These are phyloP conservation scores for Yarrowia sp. DNA, from an alignment of 805 yeast genomes.

Conservation along the genomic window DNA sequence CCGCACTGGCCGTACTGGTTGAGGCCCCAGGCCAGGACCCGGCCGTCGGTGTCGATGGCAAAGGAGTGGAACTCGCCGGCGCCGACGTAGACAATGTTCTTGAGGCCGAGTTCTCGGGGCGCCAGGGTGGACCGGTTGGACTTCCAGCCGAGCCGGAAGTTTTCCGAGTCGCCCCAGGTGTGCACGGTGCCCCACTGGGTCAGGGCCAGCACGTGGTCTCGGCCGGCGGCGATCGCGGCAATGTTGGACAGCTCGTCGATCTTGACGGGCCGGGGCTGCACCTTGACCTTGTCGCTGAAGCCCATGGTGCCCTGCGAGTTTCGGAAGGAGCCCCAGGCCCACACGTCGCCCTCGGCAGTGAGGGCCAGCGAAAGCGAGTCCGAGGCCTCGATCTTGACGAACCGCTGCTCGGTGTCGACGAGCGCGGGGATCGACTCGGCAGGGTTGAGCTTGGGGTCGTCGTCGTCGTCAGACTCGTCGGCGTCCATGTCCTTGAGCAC, in stretches of 20 bases:
- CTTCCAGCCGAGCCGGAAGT: constrained; percentile 87
- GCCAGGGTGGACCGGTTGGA: constrained; percentile 55
- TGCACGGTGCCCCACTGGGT: constrained; percentile 85
- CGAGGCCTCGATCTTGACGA: constrained; percentile 87
- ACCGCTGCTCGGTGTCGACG: constrained; percentile 64
- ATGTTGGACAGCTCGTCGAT: constrained; percentile 68
- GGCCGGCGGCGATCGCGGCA: constrained; percentile 87
- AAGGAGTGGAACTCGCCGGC: constrained; percentile 96
- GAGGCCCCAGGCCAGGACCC: constrained; percentile 89
- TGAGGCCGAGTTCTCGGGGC: constrained; percentile 81
- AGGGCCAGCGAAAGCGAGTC: constrained; percentile 88
- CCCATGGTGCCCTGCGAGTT: constrained; percentile 82
- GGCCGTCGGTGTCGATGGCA: constrained; percentile 78
- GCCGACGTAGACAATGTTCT: constrained; percentile 78
- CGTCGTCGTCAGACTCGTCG: constrained; percentile 65
- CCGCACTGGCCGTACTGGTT: constrained; percentile 98
- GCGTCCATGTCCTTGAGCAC: constrained; percentile 71
- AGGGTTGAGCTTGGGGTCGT: constrained; percentile 86
- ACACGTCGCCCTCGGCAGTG: constrained; percentile 82
- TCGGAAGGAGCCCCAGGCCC: constrained; percentile 96
- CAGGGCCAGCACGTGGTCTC: constrained; percentile 86
- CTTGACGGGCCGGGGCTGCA: constrained; percentile 73
- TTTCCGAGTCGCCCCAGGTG: constrained; percentile 98
- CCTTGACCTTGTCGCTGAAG: constrained; percentile 66
- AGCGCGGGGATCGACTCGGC: constrained; percentile 86